These are phyloP conservation scores for Rubia peregrina DNA, from an alignment of 305 asterid species.

Conservation along the genomic window DNA sequence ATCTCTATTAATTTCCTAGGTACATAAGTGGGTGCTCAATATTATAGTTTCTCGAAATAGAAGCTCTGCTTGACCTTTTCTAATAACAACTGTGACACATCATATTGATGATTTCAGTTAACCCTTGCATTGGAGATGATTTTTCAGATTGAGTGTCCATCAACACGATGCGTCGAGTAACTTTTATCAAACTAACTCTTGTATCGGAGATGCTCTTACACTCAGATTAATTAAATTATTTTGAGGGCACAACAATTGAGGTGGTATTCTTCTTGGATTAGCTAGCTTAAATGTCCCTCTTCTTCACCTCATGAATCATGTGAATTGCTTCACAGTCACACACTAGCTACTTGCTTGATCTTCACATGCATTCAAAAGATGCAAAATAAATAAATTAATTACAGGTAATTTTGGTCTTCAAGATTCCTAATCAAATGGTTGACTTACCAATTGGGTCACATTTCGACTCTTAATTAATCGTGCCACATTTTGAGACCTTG, in stretches of 20 bases:
- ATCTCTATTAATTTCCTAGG: too few species aligned
- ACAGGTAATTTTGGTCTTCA: not conserved
- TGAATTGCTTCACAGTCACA: not conserved
- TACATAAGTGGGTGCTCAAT: too few species aligned
- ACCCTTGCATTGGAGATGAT: too few species aligned
- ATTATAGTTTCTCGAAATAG: too few species aligned
- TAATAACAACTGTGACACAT: too few species aligned
- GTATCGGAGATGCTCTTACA: too few species aligned
- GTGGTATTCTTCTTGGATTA: not conserved
- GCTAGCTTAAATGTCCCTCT: not conserved
- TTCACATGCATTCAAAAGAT: not conserved
- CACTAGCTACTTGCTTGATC: not conserved
- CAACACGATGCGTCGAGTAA: too few species aligned
- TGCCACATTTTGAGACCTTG: not conserved
- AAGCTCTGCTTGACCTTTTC: too few species aligned
- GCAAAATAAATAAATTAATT: too few species aligned
- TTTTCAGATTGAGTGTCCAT: too few species aligned
- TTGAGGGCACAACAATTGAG: constrained; percentile 2
- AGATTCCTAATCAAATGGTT: not conserved
- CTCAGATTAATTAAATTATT: not conserved
- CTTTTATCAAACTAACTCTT: too few species aligned
- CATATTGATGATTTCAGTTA: too few species aligned
- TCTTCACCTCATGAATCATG: constrained; percentile 16
- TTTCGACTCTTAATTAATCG: not conserved
- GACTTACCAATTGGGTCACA: not conserved